Percentiles rank a stretch among this genome's conserved stretches.
These are phyloP conservation scores for Candida palmyrensis DNA, from an alignment of 805 yeast genomes.

Conservation along the genomic window DNA sequence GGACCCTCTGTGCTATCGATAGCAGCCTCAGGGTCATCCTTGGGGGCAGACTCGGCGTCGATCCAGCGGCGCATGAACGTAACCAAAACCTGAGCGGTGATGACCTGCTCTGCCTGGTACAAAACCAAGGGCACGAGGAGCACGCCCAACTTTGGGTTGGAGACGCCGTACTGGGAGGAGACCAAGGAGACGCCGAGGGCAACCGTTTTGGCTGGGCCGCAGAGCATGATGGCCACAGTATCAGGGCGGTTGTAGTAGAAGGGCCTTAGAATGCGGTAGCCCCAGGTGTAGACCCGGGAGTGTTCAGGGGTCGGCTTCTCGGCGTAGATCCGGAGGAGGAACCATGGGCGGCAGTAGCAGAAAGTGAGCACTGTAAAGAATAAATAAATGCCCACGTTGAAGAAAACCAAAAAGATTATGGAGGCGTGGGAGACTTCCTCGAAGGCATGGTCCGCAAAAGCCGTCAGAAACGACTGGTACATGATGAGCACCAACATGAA, in stretches of 20 bases:
- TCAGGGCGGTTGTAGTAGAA: constrained; percentile 69
- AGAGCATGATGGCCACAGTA: constrained; percentile 73
- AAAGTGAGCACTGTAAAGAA: constrained; percentile 68
- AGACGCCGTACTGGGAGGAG: constrained; percentile 72
- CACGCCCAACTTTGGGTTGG: constrained; percentile 58
- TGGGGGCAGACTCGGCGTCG: constrained; percentile 20
- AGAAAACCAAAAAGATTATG: constrained; percentile 72
- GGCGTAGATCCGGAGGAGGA: constrained; percentile 36
- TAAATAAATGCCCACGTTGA: constrained; percentile 75
- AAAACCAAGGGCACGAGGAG: constrained; percentile 77
- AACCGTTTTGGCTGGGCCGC: constrained; percentile 93
- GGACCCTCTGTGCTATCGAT: too few relatives aligned
- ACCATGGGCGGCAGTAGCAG: constrained; percentile 55
- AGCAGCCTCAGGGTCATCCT: too few relatives aligned
- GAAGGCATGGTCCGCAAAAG: constrained; percentile 80
- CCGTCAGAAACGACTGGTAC: constrained; percentile 80
- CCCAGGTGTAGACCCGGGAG: constrained; percentile 39
- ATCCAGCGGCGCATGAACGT: constrained; percentile 70
- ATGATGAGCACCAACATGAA: constrained; percentile 74
- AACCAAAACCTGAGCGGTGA: constrained; percentile 71
- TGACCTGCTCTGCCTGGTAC: constrained; percentile 83
- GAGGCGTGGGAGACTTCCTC: constrained; percentile 62
- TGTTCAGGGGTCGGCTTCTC: constrained; percentile 44
- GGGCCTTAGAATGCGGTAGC: constrained; percentile 48
- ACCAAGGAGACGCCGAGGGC: constrained; percentile 84